Conservation (phyloP, 352 stramenopile species). For the Globisporangium splendens region DNA sequence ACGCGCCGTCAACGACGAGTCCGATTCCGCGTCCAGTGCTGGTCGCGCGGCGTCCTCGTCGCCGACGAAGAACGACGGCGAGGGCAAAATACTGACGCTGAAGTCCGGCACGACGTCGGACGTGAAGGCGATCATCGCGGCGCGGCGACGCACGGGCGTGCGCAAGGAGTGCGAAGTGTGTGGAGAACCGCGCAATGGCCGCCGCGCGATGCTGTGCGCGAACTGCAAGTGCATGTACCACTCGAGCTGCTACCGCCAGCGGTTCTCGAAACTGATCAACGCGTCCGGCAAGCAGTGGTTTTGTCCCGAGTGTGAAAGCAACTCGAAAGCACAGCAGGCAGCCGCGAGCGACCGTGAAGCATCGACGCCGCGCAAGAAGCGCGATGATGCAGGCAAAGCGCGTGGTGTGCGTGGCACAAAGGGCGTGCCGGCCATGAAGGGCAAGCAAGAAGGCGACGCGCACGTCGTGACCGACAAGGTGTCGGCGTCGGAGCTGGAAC, state of each 20-base stretch:
- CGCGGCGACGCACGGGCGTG: conserved; percentile 56
- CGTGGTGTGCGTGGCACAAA: conserved; percentile 20
- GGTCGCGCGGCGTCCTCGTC: conserved; percentile 22
- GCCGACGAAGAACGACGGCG: conserved; percentile 15
- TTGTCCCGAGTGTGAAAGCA: conserved; percentile 71
- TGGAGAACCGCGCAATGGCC: conserved; percentile 67
- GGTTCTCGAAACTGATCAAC: conserved; percentile 66
- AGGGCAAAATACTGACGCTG: conserved; percentile 20
- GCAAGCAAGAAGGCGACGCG: conserved; percentile 10
- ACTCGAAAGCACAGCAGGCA: conserved; percentile 19
- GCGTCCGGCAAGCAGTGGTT: conserved; percentile 69
- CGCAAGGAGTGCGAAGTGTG: conserved; percentile 75
- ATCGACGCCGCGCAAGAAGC: conserved; percentile 32
- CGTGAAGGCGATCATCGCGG: conserved; percentile 63
- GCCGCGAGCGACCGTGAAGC: conserved; percentile 30
- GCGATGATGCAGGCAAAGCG: conserved; percentile 26
- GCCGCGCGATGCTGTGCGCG: conserved; percentile 71
- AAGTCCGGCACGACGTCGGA: conserved; percentile 56
- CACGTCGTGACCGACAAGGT: conserved; percentile 2
- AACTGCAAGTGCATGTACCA: conserved; percentile 86
- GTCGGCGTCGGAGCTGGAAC: conserved; percentile 31
- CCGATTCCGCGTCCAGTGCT: conserved; percentile 22
- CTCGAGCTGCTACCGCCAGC: conserved; percentile 78
- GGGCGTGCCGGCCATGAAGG: not conserved
- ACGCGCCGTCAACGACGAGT: conserved; percentile 16